phyloP scores from a whole-genome alignment of 441 rosid genomes.

The Erodium trifolium region DNA sequence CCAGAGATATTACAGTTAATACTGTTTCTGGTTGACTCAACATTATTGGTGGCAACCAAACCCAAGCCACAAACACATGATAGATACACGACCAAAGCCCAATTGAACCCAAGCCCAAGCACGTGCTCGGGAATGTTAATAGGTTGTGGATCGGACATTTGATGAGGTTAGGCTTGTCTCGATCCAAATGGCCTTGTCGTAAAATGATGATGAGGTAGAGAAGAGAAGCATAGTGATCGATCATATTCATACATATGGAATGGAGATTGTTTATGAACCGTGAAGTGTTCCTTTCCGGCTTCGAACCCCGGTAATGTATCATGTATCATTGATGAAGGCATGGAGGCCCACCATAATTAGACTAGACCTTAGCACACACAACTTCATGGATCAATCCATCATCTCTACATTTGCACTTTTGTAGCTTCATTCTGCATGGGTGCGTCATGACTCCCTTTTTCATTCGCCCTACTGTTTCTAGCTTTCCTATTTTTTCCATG shows the following conservation, averaged over 20 bases:
- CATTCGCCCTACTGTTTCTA: background rate
- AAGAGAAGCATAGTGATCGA: background rate
- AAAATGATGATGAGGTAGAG: background rate
- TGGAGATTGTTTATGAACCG: background rate
- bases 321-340: background rate
- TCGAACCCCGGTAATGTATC: background rate
- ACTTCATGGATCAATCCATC: background rate
- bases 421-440: background rate
- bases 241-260: background rate
- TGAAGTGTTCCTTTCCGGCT: background rate
- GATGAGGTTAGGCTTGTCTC: too few species aligned
- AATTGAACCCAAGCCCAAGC: too few species aligned
- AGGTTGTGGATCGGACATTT: too few species aligned
- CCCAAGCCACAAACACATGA: too few species aligned
- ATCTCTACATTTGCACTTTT: background rate
- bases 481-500: background rate
- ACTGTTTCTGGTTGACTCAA: background rate
- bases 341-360: background rate
- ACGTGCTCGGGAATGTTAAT: too few species aligned
- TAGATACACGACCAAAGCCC: too few species aligned
- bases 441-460: background rate
- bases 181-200: too few species aligned
- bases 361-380: background rate
- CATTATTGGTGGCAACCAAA: too few species aligned
- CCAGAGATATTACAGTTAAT: background rate